Evolutionary conservation across 306 rosid genomes (phyloP).

Genomic region (Fragaria vesca): DNA sequence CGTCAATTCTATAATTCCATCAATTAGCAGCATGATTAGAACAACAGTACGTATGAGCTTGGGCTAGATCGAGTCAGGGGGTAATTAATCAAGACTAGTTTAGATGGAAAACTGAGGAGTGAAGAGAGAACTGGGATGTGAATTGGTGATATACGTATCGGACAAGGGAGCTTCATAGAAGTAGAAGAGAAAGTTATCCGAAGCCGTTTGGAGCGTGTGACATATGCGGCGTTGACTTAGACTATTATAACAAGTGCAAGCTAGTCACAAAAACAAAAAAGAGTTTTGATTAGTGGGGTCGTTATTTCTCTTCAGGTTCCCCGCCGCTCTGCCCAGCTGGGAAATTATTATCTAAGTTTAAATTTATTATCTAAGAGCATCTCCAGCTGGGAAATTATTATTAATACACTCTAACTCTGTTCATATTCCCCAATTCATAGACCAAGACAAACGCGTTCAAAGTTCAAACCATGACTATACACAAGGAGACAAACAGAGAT

Average conservation of each 20-base stretch:
- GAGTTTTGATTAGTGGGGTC: background rate
- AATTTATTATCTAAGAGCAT: no score
- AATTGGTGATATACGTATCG: background rate
- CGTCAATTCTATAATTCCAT: background rate
- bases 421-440: no score
- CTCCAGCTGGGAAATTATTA: background rate
- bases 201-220: background rate
- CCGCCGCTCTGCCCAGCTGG: background rate
- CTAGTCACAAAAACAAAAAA: no score
- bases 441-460: no score
- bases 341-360: no score
- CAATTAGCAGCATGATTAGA: background rate
- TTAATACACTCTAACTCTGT: no score
- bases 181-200: background rate
- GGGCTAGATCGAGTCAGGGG: background rate
- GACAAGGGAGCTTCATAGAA: background rate
- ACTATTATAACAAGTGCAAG: no score
- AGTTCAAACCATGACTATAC: no score
- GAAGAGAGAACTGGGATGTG: background rate
- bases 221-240: background rate
- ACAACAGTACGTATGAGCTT: background rate
- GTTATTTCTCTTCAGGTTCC: background rate
- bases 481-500: no score
- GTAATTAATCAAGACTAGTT: background rate
- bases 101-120: background rate